Percentiles rank a stretch among this genome's conserved stretches.
Evolutionary conservation across 768 basidiomycete species (phyloP).

Genomic region (Kwoniella bestiolae): DNA sequence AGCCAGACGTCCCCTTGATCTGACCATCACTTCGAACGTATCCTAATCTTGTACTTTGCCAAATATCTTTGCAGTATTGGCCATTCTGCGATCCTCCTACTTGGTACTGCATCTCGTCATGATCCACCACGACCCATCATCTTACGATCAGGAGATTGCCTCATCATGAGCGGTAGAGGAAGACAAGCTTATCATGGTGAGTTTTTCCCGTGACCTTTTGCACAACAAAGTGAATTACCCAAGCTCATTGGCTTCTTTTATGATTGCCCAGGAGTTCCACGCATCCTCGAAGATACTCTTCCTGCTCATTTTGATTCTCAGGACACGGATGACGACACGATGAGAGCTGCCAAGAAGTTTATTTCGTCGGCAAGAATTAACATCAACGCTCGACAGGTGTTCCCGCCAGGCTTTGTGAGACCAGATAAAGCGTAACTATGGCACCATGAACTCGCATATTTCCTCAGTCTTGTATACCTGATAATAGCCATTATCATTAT

Average conservation of each 20-base stretch:
- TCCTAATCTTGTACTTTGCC: too few relatives aligned
- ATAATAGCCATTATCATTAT: too few relatives aligned
- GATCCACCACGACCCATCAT: constrained; percentile 77
- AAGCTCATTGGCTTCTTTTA: not conserved
- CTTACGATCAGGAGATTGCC: constrained; percentile 84
- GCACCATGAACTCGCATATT: too few relatives aligned
- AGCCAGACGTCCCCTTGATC: not conserved
- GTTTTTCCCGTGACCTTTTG: constrained; percentile 31
- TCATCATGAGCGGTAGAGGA: constrained; percentile 90
- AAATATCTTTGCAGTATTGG: too few relatives aligned
- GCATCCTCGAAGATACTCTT: constrained; percentile 79
- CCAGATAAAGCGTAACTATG: constrained; percentile 9
- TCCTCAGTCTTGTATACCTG: too few relatives aligned
- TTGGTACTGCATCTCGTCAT: constrained; percentile 81
- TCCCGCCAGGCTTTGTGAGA: constrained; percentile 46
- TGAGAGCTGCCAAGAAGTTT: constrained; percentile 44
- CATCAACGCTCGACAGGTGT: constrained; percentile 80
- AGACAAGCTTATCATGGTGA: constrained; percentile 91
- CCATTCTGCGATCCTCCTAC: constrained; percentile 84
- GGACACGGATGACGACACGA: constrained; percentile 45
- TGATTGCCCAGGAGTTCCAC: constrained; percentile 72
- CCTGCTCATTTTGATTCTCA: constrained; percentile 60
- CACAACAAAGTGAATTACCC: not conserved
- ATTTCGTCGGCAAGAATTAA: constrained; percentile 68
- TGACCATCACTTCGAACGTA: too few relatives aligned